phyloP scores from a whole-genome alignment of 257 asterid species.

The Plantago ovata region DNA sequence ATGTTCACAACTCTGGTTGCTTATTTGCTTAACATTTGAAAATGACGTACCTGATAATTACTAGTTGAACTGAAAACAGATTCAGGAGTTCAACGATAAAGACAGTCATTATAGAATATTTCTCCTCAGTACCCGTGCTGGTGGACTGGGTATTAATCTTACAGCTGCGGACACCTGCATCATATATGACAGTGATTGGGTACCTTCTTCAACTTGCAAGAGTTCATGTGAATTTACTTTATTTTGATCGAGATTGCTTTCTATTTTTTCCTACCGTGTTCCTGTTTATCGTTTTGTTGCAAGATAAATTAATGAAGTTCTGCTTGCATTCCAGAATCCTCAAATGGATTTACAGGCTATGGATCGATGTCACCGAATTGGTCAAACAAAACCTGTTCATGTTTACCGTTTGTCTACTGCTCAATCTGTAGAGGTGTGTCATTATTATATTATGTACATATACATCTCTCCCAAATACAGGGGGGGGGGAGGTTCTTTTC shows the following conservation, averaged over 20 bases:
- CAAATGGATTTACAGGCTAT: conserved; percentile 99
- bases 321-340: conserved; percentile 78
- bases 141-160: conserved; percentile 99
- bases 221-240: no score
- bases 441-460: conserved; percentile 2
- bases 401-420: conserved; percentile 98
- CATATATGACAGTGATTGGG: conserved; percentile 98
- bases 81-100: conserved; percentile 80
- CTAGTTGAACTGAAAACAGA: conserved; percentile 10
- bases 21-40: no score
- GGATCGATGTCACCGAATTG: conserved; percentile 99
- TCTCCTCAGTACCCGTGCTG: conserved; percentile 94
- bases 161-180: conserved; percentile 98
- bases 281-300: conserved; percentile 25
- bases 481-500: neutral
- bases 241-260: no score
- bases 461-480: neutral
- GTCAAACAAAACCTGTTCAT: conserved; percentile 98
- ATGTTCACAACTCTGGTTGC: no score
- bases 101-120: conserved; percentile 91
- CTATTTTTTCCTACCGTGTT: conserved; percentile 28
- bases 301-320: conserved; percentile 28
- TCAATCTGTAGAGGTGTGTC: conserved; percentile 78
- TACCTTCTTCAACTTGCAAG: no score
- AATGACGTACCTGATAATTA: no score